phyloP scores from a whole-genome alignment of 805 yeast genomes.

The Saturnispora bothae region DNA sequence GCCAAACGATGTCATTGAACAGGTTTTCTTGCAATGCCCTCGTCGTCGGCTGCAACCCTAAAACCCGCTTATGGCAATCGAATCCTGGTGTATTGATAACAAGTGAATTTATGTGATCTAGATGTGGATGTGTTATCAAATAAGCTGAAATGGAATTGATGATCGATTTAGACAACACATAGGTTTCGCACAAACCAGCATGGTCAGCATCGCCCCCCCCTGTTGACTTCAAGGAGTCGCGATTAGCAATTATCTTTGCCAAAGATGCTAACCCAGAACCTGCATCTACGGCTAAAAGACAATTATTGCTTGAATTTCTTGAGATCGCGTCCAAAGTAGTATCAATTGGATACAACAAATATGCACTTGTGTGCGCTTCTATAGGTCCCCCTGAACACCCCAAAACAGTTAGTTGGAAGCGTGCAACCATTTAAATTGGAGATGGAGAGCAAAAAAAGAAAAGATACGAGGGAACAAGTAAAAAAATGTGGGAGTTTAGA shows the following conservation, averaged over 20 bases:
- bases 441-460: background rate
- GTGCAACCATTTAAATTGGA: background rate
- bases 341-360: conserved; percentile 47
- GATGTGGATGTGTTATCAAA: conserved; percentile 70
- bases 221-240: background rate
- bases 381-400: conserved; percentile 86
- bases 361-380: conserved; percentile 59
- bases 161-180: conserved; percentile 14
- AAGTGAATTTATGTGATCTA: conserved; percentile 68
- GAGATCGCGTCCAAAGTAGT: conserved; percentile 30
- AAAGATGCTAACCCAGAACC: conserved; percentile 41
- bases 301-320: conserved; percentile 18
- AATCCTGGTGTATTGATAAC: conserved; percentile 62
- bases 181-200: no score
- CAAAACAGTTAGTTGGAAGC: conserved; percentile 37
- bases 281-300: conserved; percentile 60
- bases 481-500: background rate
- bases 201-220: no score
- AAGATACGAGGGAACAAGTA: background rate
- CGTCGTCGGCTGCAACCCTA: conserved; percentile 45
- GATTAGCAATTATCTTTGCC: background rate
- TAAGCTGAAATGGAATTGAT: conserved; percentile 32
- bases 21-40: conserved; percentile 41
- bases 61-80: conserved; percentile 30
- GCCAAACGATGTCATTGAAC: conserved; percentile 78